Percentiles rank a stretch among this genome's conserved stretches.
phyloP scores from a whole-genome alignment of 2,329 filamentous ascomycete species.

The Chlorencoelia australis region DNA sequence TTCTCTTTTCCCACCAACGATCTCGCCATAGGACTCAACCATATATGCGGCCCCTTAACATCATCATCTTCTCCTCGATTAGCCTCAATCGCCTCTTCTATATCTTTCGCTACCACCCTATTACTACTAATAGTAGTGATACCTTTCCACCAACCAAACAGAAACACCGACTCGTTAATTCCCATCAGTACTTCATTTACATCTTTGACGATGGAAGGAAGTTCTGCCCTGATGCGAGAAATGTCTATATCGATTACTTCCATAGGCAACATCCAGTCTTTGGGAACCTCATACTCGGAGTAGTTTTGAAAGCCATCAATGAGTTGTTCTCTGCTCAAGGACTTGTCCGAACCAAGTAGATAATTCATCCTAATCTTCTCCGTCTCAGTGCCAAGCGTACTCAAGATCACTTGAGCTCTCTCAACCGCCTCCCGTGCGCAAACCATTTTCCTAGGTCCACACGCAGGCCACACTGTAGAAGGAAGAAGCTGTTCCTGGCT shows the following conservation, averaged over 20 bases:
- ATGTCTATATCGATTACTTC: slow-evolving; percentile 38
- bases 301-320: slow-evolving; percentile 32
- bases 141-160: slow-evolving; percentile 52
- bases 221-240: slow-evolving; percentile 25
- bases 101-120: slow-evolving; percentile 49
- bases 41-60: slow-evolving; percentile 47
- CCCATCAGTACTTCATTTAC: slow-evolving; percentile 39
- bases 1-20: slow-evolving; percentile 60
- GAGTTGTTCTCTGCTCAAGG: slow-evolving; percentile 12
- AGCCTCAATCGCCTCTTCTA: slow-evolving; percentile 47
- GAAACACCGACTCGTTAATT: slow-evolving; percentile 58
- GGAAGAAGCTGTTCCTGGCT: slow-evolving; percentile 47
- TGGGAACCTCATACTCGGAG: slow-evolving; percentile 44
- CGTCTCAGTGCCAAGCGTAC: slow-evolving; percentile 47
- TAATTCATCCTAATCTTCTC: slow-evolving; percentile 46
- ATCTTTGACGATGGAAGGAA: slow-evolving; percentile 36
- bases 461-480: slow-evolving; percentile 51
- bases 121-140: slow-evolving; percentile 59
- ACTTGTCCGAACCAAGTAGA: slow-evolving; percentile 34
- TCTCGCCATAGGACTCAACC: slow-evolving; percentile 54
- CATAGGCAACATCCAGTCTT: slow-evolving; percentile 48
- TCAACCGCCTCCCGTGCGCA: slow-evolving; percentile 52
- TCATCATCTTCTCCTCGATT: slow-evolving; percentile 38
- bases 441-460: slow-evolving; percentile 41
- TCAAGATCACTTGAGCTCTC: slow-evolving; percentile 54